phyloP scores from a whole-genome alignment of 306 rosid species.

The Cercis canadensis region DNA sequence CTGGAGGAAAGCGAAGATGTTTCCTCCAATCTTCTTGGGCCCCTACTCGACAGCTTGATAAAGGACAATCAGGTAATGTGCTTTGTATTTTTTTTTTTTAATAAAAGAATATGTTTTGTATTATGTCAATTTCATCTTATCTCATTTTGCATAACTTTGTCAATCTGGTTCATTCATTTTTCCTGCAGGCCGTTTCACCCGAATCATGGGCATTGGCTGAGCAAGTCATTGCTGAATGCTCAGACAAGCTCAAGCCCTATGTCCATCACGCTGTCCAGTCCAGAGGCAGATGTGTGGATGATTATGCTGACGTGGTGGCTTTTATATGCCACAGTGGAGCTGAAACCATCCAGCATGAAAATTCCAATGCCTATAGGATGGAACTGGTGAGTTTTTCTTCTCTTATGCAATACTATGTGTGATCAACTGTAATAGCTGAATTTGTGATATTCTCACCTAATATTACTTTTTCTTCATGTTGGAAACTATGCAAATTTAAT shows the following conservation, averaged over 20 bases:
- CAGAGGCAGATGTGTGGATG: slow-evolving; percentile 50
- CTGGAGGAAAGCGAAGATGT: slow-evolving; percentile 72
- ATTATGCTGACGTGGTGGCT: slow-evolving; percentile 53
- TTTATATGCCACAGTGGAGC: slow-evolving; percentile 55
- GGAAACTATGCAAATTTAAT: slow-evolving; percentile 27
- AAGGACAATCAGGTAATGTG: slow-evolving; percentile 67
- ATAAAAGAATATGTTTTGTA: background rate
- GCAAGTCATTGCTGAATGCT: slow-evolving; percentile 66
- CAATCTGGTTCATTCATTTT: slow-evolving; percentile 38
- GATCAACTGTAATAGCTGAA: slow-evolving; percentile 34
- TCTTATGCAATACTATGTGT: slow-evolving; percentile 19
- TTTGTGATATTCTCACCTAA: slow-evolving; percentile 22
- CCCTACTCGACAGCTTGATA: slow-evolving; percentile 58
- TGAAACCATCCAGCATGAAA: slow-evolving; percentile 26
- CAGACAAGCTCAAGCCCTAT: slow-evolving; percentile 60
- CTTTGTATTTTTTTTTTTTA: background rate
- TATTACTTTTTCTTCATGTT: slow-evolving; percentile 26
- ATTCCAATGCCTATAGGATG: slow-evolving; percentile 27
- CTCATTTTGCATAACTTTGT: slow-evolving; percentile 19
- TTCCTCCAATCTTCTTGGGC: slow-evolving; percentile 60
- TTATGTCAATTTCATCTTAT: slow-evolving; percentile 15
- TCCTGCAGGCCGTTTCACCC: slow-evolving; percentile 58
- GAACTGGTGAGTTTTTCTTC: slow-evolving; percentile 49
- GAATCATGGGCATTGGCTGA: slow-evolving; percentile 67
- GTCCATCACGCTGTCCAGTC: slow-evolving; percentile 58